Percentiles rank a stretch among this genome's conserved stretches.
These are phyloP conservation scores for Termitomyces sp. DNA, from an alignment of 768 basidiomycete species.

Conservation along the genomic window DNA sequence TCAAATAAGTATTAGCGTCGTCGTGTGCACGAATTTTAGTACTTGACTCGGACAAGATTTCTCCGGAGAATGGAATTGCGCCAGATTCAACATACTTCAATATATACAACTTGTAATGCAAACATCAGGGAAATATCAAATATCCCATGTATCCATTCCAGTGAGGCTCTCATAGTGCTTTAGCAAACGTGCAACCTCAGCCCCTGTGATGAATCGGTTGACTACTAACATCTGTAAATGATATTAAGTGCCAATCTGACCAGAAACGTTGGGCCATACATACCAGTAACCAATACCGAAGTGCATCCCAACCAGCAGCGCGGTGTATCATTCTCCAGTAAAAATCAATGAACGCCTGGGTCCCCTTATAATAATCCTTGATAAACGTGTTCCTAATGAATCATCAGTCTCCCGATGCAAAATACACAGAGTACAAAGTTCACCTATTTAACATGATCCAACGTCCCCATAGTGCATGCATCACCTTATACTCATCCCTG, in stretches of 20 bases:
- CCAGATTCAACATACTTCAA: too few relatives aligned
- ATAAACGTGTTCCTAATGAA: conserved; percentile 49
- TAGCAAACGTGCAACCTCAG: conserved; percentile 48
- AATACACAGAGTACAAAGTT: conserved; percentile 6
- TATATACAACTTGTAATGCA: background rate
- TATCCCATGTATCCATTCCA: conserved; percentile 42
- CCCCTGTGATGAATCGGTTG: conserved; percentile 48
- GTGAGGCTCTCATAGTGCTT: conserved; percentile 53
- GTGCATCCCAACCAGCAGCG: conserved; percentile 65
- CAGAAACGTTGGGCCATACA: background rate
- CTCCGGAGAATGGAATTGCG: too few relatives aligned
- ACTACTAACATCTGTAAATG: conserved; percentile 47
- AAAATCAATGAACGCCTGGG: conserved; percentile 49
- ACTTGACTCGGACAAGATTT: too few relatives aligned
- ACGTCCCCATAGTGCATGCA: conserved; percentile 73
- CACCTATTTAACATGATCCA: conserved; percentile 70
- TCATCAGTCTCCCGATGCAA: background rate
- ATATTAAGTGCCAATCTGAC: background rate
- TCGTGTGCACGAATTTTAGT: too few relatives aligned
- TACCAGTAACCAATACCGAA: conserved; percentile 62
- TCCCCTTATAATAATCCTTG: conserved; percentile 49
- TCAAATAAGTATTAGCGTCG: too few relatives aligned
- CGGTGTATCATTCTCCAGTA: conserved; percentile 66
- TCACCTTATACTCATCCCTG: conserved; percentile 73
- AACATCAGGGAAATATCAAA: conserved; percentile 7